Evolutionary conservation across 768 basidiomycete species (phyloP).

Genomic region (Chlorophyllum brunneum): DNA sequence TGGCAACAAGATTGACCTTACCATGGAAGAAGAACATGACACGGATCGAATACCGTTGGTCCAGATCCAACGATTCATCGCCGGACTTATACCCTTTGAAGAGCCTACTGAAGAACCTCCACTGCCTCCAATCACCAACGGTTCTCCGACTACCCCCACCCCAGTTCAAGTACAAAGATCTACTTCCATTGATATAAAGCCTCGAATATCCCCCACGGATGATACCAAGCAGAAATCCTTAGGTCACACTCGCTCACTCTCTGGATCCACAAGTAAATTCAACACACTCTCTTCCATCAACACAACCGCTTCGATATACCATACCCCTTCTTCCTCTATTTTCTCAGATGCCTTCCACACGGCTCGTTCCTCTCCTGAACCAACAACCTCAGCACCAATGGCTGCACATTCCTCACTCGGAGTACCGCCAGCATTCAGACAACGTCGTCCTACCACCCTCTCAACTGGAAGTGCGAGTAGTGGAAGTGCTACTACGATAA

Average conservation of each 20-base stretch:
- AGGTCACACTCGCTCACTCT: conserved; percentile 43
- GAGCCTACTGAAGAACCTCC: conserved; percentile 12
- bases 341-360: conserved; percentile 62
- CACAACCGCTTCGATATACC: conserved; percentile 61
- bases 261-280: conserved; percentile 36
- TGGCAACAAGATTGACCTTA: conserved; percentile 75
- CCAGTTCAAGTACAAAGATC: neutral
- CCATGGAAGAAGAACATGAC: conserved; percentile 18
- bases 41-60: conserved; percentile 27
- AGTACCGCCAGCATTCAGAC: conserved; percentile 12
- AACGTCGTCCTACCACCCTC: conserved; percentile 24
- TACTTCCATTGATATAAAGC: conserved; percentile 14
- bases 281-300: conserved; percentile 57
- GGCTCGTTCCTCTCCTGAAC: conserved; percentile 56
- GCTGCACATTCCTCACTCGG: conserved; percentile 21
- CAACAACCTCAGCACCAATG: conserved; percentile 16
- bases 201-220: conserved; percentile 14
- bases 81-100: conserved; percentile 48
- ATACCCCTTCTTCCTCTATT: conserved; percentile 78
- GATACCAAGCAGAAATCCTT: conserved; percentile 4
- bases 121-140: neutral
- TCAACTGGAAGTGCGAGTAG: conserved; percentile 37
- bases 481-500: conserved; percentile 52
- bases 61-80: conserved; percentile 51
- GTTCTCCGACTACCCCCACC: neutral